Base-by-base conservation (phyloP, 2,329 filamentous ascomycete species). In the Colletotrichum horii region DNA sequence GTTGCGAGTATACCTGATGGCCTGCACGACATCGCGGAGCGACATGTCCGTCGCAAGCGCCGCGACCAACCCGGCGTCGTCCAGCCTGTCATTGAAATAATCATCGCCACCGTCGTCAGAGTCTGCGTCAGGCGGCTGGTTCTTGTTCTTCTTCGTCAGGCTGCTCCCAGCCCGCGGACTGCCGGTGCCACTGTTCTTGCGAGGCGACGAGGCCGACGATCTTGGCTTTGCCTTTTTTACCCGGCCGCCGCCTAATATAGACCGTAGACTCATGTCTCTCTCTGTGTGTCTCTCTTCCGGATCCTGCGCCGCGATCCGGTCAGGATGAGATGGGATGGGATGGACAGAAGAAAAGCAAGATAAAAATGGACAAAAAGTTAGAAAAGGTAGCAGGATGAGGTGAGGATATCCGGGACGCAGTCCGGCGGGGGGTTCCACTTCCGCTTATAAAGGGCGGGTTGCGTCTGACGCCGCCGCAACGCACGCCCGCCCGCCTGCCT, bases 1-100 rank as follows among this genome's bases (percentile, higher is more conserved):
- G 24, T 81, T 83, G 48, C 89, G 89, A 66, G 93, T 89, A 82
- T 93, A 90, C 67, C 89, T 86, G 80, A 95, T 91, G 26, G 92
- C 91, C 81, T 94, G 93, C 0, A 91, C 87, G 2, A 93, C 89
- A 81, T 93, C 91, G 66, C 90, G 87, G 7, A 94, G 88, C 32
- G 86, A 88, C 16, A 91, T 84, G 77, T 93, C 89, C 36, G 87
- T 84, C 15, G 88, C 88, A 1, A 94, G 84, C 4, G 89, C 86
- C 36, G 87, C 85, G 19, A 91, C 86, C 12, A 91, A 84, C 14
- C 93, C 93, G 16, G 86, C 82, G 79, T 95, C 92, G 60, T 92
- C 89, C 19, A 95, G 88, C 62, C 86, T 88, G 66, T 85, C 81
- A n/a, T 82, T 79, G 60, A 86, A 86, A n/a, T 83, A 77, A 34